Percentiles rank a stretch among this genome's conserved stretches.
These are phyloP conservation scores for Chalaropsis ovoidea DNA, from an alignment of 2,329 filamentous ascomycete genomes.

Conservation along the genomic window DNA sequence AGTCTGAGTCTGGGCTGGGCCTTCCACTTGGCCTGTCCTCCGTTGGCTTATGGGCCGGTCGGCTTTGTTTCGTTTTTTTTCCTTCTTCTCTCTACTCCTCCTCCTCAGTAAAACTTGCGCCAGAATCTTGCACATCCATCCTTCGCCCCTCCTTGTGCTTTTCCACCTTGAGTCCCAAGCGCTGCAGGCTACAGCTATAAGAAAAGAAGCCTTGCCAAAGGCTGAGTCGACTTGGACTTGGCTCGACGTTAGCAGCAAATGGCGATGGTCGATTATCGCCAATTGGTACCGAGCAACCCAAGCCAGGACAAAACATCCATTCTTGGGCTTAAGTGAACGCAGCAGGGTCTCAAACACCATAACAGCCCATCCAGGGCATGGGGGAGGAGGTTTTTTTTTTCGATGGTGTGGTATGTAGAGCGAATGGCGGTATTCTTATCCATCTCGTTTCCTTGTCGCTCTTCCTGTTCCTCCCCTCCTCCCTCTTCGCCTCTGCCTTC, in stretches of 20 bases:
- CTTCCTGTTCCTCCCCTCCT: not conserved
- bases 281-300: not conserved
- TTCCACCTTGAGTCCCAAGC: not conserved
- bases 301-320: not conserved
- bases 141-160: not conserved
- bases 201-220: not conserved
- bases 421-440: not conserved
- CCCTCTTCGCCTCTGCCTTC: not conserved
- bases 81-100: not conserved
- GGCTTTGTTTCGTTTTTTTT: not conserved
- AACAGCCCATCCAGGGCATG: not conserved
- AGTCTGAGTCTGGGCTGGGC: too few species aligned
- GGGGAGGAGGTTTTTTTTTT: not conserved
- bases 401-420: not conserved
- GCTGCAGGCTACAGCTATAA: not conserved
- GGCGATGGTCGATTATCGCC: not conserved
- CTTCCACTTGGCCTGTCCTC: not conserved
- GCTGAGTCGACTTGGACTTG: not conserved
- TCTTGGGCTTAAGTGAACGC: not conserved
- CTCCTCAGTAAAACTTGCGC: not conserved
- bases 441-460: not conserved
- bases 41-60: not conserved
- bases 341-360: not conserved
- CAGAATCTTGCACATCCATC: conserved; percentile 9
- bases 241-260: not conserved